Base-by-base conservation (phyloP, 202 grass and related monocot species). In the Elaeis oleifera region DNA sequence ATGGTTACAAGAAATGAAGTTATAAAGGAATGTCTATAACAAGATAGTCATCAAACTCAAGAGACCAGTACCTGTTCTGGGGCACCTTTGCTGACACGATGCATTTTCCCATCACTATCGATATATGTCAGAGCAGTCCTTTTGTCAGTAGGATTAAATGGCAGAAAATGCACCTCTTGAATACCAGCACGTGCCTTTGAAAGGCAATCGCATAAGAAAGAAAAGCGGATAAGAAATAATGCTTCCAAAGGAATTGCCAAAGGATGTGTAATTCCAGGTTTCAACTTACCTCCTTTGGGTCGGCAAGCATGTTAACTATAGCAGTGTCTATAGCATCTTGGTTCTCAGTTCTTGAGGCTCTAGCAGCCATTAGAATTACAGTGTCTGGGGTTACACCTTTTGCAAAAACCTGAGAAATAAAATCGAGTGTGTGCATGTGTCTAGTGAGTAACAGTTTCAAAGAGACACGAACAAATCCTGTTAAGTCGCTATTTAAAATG, bases 281-380 rank as follows among this genome's bases (percentile, higher is more conserved):
- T 57, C 36, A 18, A 51, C n/a, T 49, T 73, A 95, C 90, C 91
- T 96, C 91, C 70, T 83, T 91, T 39, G 87, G 91, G 79, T 96
- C 91, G 67, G 91, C 91, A 61, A 96, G 74, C 91, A 96, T 96
- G 23, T 81, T 81, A 79, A 96, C 91, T 83, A 96, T 96, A 54
- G 87, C 85, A 32, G 87, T 84, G 81, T 96, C 91, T 65, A 96
- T 96, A 39, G 91, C 91, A 76, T 96, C 91, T 69, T 96, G 91
- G 63, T 96, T 96, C 79, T 96, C 91, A 50, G 68, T 80, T 58
- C 91, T 72, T n/a, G 91, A 96, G 53, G 91, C 91, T 85, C 91
- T 96, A 68, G 91, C 91, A 80, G 91, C 91, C 84, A 88, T 90
- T 54, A 96, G 74, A 72, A 96, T 90, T 49, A 96, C 87, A 26